These are phyloP conservation scores for Clavispora asparagi DNA, from an alignment of 805 yeast genomes.

Conservation along the genomic window DNA sequence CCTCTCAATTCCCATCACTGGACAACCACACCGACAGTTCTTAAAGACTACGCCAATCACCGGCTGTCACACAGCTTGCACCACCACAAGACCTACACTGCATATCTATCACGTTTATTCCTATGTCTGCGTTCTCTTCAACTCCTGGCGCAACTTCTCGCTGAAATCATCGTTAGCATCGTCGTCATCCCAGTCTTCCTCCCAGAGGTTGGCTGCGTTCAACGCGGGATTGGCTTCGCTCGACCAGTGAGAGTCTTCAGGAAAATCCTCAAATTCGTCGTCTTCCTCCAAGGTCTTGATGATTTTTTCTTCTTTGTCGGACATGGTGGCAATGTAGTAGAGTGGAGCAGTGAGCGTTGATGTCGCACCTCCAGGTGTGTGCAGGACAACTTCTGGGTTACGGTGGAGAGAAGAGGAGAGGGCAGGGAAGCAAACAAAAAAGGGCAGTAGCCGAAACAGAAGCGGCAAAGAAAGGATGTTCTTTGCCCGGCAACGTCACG, in stretches of 20 bases:
- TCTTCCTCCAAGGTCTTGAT: constrained; percentile 86
- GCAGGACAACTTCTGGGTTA: no score
- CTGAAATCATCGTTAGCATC: constrained; percentile 90
- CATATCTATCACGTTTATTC: neutral
- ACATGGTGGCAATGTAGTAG: constrained; percentile 4
- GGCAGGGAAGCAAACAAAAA: no score
- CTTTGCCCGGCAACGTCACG: no score
- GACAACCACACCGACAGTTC: no score
- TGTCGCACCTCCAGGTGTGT: neutral
- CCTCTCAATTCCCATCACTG: no score
- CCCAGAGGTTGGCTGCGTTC: constrained; percentile 73
- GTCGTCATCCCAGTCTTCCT: constrained; percentile 96
- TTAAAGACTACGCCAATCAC: no score
- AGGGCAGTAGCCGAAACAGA: no score
- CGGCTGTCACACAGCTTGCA: no score
- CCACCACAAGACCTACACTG: neutral
- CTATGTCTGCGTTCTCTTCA: constrained; percentile 19
- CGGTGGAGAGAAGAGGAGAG: no score
- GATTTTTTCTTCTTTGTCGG: constrained; percentile 29
- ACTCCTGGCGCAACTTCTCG: constrained; percentile 54
- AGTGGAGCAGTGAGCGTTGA: neutral
- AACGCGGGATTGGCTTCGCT: constrained; percentile 47
- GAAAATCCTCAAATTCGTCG: constrained; percentile 96
- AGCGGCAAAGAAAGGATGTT: no score
- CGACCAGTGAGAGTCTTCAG: constrained; percentile 77